Evolutionary conservation across 139 green algal species (phyloP).

Genomic region (Asterochloris erici): DNA sequence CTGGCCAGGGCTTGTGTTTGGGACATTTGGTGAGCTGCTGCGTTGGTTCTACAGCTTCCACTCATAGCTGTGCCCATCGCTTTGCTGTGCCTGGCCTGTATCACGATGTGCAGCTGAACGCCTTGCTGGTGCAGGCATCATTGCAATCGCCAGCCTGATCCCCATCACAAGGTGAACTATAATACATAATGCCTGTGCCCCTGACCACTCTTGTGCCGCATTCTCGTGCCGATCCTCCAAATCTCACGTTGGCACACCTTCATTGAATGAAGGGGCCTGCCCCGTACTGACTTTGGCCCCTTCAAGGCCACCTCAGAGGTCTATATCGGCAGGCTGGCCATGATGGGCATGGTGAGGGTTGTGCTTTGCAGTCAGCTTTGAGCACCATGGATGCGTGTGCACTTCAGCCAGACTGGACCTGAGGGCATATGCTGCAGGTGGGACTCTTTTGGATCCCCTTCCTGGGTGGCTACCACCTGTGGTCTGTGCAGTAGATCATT

Average conservation of each 20-base stretch:
- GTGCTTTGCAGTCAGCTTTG: no score
- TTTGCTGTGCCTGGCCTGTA: no score
- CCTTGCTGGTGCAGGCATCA: background rate
- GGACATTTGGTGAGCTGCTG: background rate
- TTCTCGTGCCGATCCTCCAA: no score
- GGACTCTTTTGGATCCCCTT: slow-evolving; percentile 12
- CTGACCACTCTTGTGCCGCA: background rate
- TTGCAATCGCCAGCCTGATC: slow-evolving; percentile 6
- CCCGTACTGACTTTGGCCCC: slow-evolving; percentile 9
- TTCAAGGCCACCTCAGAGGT: slow-evolving; percentile 15
- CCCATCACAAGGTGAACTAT: slow-evolving; percentile 5
- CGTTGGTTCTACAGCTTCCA: no score
- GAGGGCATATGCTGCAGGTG: no score
- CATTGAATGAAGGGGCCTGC: background rate
- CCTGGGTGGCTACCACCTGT: slow-evolving; percentile 11
- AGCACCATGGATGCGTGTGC: no score
- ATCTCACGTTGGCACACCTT: background rate
- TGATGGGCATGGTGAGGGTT: slow-evolving; percentile 5
- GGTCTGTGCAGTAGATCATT: background rate
- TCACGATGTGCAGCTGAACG: no score
- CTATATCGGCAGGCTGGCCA: background rate
- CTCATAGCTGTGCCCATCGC: no score
- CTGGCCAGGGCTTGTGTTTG: slow-evolving; percentile 12
- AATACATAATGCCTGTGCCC: background rate
- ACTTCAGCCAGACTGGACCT: no score